These are phyloP conservation scores for Rosa hybrid DNA, from an alignment of 331 rosid species.

Conservation along the genomic window DNA sequence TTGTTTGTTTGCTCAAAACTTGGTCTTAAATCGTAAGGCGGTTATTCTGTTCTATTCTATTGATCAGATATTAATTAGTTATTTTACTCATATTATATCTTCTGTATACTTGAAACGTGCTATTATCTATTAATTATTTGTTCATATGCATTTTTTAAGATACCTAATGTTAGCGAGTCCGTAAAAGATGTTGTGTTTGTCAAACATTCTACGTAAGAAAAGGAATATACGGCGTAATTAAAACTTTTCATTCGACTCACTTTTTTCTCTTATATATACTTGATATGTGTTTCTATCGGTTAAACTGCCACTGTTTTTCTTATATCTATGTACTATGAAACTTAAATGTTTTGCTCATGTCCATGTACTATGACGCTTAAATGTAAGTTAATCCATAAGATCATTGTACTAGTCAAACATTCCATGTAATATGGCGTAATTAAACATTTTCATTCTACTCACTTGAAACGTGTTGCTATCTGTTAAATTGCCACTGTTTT, in stretches of 20 bases:
- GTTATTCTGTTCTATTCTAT: background rate
- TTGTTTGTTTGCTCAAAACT: background rate
- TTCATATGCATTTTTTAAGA: background rate
- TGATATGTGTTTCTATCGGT: background rate
- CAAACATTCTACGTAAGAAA: background rate
- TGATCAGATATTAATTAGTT: background rate
- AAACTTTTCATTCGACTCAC: background rate
- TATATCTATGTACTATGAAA: too few species aligned
- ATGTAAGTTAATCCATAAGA: too few species aligned
- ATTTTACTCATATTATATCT: background rate
- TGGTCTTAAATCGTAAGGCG: background rate
- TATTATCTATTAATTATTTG: fast-evolving
- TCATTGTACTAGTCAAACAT: too few species aligned
- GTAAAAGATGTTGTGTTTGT: background rate
- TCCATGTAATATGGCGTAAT: background rate
- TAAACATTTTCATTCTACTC: background rate
- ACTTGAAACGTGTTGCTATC: background rate
- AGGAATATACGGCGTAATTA: background rate
- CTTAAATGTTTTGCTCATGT: too few species aligned
- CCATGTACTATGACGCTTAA: too few species aligned
- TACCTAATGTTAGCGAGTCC: background rate
- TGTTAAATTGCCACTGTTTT: background rate
- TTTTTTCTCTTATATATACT: background rate
- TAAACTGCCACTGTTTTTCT: too few species aligned
- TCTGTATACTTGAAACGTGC: background rate